Base-by-base conservation (phyloP, 1,139 yeast genomes). In the Geotrichum bryndzae region DNA sequence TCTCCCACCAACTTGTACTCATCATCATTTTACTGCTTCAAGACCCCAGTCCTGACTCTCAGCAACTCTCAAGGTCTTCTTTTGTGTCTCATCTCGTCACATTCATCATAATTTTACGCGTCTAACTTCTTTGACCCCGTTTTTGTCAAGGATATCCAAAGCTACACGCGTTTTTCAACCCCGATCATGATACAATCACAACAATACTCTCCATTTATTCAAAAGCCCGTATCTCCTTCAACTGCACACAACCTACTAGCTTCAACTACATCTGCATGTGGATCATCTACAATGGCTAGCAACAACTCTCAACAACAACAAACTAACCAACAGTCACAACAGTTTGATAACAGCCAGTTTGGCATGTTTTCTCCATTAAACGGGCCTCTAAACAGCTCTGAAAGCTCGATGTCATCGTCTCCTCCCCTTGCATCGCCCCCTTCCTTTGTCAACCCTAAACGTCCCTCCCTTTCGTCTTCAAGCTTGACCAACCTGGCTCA, bases 111-210 rank as follows among this genome's bases (percentile, higher is more conserved):
- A 5, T 23, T 13, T 11, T 15, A 56, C 59, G 59, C 59, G 59
- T 56, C 45, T 10, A 10, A 35, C 10, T 13, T 35, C 15, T 35
- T 35, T 10, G 45, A 35, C 10, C 10, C 13, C 45, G 10, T 35
- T 35, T 25, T 29, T 56, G 15, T 11, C 15, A 35, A 35, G 45
- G 45, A 35, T 35, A 35, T 35, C 13, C 15, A 35, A 35, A 35
- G 45, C 45, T 35, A 11, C 15, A 35, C 45, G 45, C 45, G 45
- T 35, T 11, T 35, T 35, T 35, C 15, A 5, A 10, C n/a, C 15
- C 13, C 15, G 45, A 50, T 35, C 51, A 59, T 59, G 62, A 59
- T 59, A 11, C 55, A 59, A 53, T 59, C 62, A 52, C 62, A 59
- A 38, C 57, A 54, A 45, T 59, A 57, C 38, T 51, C 54, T n/a